Evolutionary conservation across 148 eudicot genomes (phyloP).

Genomic region (Diospyros kaki): DNA sequence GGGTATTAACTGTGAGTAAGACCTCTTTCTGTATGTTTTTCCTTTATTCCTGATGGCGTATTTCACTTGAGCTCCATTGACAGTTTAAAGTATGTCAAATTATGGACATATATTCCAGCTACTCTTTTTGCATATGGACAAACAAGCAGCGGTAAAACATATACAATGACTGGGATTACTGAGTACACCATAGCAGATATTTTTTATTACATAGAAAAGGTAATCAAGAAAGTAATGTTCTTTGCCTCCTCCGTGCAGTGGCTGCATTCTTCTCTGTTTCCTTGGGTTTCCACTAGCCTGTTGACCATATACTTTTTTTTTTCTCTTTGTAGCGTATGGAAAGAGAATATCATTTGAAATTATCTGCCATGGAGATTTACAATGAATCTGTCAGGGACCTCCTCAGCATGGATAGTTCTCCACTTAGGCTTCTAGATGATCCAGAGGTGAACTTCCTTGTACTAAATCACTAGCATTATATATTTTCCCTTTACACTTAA

Average conservation of each 20-base stretch:
- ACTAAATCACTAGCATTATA: neutral
- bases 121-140: constrained; percentile 97
- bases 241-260: neutral
- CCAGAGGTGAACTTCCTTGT: constrained; percentile 70
- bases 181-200: constrained; percentile 80
- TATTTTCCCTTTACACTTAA: constrained; percentile 2
- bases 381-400: constrained; percentile 96
- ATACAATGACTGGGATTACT: constrained; percentile 94
- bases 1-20: constrained; percentile 86
- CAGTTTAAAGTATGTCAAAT: constrained; percentile 1
- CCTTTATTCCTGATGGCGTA: constrained; percentile 12
- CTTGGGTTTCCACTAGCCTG: constrained; percentile 8
- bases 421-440: constrained; percentile 91
- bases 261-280: neutral
- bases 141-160: constrained; percentile 99
- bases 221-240: constrained; percentile 17
- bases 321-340: constrained; percentile 62
- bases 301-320: constrained; percentile 15
- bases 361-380: constrained; percentile 97
- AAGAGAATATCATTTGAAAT: constrained; percentile 71
- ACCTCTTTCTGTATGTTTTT: constrained; percentile 3
- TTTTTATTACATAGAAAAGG: constrained; percentile 79
- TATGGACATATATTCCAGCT: constrained; percentile 41
- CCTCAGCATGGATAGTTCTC: constrained; percentile 58
- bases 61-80: constrained; percentile 14